These are phyloP conservation scores for Epichloe brachyelytri DNA, from an alignment of 2,329 filamentous ascomycete genomes.

Conservation along the genomic window DNA sequence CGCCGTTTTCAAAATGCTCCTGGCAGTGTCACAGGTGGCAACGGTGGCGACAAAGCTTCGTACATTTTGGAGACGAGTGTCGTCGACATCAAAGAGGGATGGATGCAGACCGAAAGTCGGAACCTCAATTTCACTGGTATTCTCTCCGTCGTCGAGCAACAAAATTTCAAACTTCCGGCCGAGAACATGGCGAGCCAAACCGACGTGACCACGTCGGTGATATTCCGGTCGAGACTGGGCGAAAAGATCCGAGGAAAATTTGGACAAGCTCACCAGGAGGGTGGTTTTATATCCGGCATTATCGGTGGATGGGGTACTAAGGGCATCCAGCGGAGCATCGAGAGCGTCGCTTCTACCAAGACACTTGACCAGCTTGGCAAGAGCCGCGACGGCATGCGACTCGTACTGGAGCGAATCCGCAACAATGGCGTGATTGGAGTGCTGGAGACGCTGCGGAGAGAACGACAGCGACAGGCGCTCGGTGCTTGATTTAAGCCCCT, in stretches of 20 bases:
- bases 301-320: slow-evolving; percentile 50
- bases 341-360: slow-evolving; percentile 63
- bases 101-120: slow-evolving; percentile 70
- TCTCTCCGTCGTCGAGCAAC: slow-evolving; percentile 63
- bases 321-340: slow-evolving; percentile 67
- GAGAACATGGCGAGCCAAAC: slow-evolving; percentile 31
- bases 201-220: slow-evolving; percentile 60
- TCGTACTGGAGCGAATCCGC: slow-evolving; percentile 59
- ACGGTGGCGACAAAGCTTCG: slow-evolving; percentile 53
- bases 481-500: slow-evolving; percentile 5
- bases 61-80: slow-evolving; percentile 73
- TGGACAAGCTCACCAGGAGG: slow-evolving; percentile 32
- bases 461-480: slow-evolving; percentile 22
- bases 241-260: slow-evolving; percentile 49
- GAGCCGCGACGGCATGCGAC: slow-evolving; percentile 70
- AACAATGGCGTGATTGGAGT: slow-evolving; percentile 46
- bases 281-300: slow-evolving; percentile 37
- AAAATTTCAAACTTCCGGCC: slow-evolving; percentile 45
- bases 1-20: slow-evolving; percentile 63
- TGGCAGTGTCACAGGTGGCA: slow-evolving; percentile 52
- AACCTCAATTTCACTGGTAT: slow-evolving; percentile 77
- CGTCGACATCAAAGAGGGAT: slow-evolving; percentile 66
- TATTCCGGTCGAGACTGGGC: slow-evolving; percentile 59
- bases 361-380: slow-evolving; percentile 68
- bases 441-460: slow-evolving; percentile 39